Percentiles rank a stretch among this genome's conserved stretches.
Conservation (phyloP, 1,284 basidiomycete species). For the Boletus albobrunnescens region DNA sequence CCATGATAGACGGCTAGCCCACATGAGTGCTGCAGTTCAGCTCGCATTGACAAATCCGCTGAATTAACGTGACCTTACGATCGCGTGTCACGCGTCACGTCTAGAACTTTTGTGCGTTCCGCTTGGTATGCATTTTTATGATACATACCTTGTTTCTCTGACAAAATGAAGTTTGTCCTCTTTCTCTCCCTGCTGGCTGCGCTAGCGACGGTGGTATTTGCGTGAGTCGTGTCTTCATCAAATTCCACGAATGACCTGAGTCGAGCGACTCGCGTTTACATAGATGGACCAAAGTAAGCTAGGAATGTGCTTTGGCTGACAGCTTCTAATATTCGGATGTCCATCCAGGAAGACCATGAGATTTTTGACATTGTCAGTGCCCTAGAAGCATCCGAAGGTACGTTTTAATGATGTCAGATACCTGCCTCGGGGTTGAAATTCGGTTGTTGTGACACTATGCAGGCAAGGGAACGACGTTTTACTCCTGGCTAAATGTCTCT, state of each 20-base stretch:
- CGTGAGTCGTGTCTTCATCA: constrained; percentile 38
- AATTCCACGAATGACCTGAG: constrained; percentile 2
- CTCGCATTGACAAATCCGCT: no score
- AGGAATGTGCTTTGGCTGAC: background rate
- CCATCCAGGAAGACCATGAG: constrained; percentile 79
- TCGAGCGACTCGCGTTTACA: constrained; percentile 33
- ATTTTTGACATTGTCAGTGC: constrained; percentile 93
- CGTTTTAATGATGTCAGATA: constrained; percentile 8
- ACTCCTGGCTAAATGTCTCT: constrained; percentile 77
- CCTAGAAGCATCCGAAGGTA: constrained; percentile 79
- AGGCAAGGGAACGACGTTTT: constrained; percentile 88
- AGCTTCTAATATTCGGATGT: constrained; percentile 11
- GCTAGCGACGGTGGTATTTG: constrained; percentile 42
- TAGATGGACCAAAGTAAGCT: constrained; percentile 69
- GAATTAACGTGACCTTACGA: background rate
- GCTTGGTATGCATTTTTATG: background rate
- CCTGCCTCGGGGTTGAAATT: constrained; percentile 2
- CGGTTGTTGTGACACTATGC: background rate
- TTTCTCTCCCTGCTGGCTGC: constrained; percentile 40
- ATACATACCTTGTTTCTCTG: background rate
- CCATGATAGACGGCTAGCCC: constrained; percentile 37
- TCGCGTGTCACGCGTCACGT: background rate
- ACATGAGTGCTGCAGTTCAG: no score
- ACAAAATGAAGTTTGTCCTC: constrained; percentile 40
- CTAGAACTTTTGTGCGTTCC: background rate